Evolutionary conservation across 306 rosid genomes (phyloP).

Genomic region (Lupinus albus): DNA sequence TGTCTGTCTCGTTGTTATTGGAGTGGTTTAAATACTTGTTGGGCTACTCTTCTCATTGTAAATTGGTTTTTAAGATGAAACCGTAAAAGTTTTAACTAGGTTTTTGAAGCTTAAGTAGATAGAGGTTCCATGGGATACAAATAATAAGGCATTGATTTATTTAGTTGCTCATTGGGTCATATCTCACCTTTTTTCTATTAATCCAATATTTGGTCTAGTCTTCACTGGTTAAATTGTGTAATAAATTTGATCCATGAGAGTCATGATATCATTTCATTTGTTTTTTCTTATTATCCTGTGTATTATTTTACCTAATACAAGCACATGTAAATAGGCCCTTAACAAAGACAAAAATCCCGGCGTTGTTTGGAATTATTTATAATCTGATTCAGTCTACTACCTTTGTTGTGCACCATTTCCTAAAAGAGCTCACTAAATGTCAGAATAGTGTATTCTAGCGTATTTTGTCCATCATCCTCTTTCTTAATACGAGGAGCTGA

Average conservation of each 20-base stretch:
- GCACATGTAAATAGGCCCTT: neutral
- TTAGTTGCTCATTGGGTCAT: neutral
- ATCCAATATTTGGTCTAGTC: conserved; percentile 5
- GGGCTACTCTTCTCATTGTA: too few relatives aligned
- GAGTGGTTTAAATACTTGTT: too few relatives aligned
- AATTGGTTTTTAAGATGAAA: too few relatives aligned
- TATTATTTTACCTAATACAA: conserved; percentile 15
- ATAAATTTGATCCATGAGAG: conserved; percentile 14
- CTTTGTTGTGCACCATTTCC: conserved; percentile 19
- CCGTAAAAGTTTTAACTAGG: too few relatives aligned
- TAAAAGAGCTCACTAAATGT: conserved; percentile 1
- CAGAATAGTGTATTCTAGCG: neutral
- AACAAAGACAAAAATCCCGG: too few relatives aligned
- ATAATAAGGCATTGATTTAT: neutral
- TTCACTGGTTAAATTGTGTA: conserved; percentile 6
- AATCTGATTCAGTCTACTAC: too few relatives aligned
- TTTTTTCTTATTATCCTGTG: conserved; percentile 11
- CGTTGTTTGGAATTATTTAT: too few relatives aligned
- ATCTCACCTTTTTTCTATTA: conserved; percentile 1
- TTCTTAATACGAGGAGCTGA: neutral
- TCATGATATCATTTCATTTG: conserved; percentile 11
- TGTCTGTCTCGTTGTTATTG: too few relatives aligned
- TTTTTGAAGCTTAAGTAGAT: conserved; percentile 24
- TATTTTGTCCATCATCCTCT: neutral
- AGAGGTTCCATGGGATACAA: conserved; percentile 1